These are phyloP conservation scores for Dryas octopetala DNA, from an alignment of 306 rosid genomes.

Conservation along the genomic window DNA sequence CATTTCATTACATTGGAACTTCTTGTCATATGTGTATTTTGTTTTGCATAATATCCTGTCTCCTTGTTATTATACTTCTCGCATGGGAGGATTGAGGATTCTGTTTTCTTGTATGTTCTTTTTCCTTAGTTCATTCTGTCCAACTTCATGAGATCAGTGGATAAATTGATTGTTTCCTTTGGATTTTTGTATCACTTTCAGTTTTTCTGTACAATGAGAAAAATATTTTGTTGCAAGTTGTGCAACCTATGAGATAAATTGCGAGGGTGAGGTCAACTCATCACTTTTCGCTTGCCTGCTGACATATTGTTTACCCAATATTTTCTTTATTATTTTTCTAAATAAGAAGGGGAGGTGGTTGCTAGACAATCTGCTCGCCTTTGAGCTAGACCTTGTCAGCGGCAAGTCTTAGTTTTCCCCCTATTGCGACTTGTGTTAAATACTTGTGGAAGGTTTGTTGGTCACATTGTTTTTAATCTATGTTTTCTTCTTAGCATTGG, in stretches of 20 bases:
- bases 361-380: not conserved
- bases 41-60: not conserved
- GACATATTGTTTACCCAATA: not conserved
- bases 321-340: not conserved
- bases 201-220: not conserved
- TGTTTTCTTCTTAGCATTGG: not conserved
- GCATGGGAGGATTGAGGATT: not conserved
- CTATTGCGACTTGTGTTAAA: not conserved
- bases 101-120: not conserved
- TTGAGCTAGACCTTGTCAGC: not conserved
- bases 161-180: constrained; percentile 1
- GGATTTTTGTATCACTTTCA: not conserved
- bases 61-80: not conserved
- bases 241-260: not conserved
- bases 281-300: not conserved
- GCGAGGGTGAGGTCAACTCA: not conserved
- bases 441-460: not conserved
- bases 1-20: not conserved
- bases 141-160: not conserved
- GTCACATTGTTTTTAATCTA: not conserved
- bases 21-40: not conserved
- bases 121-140: not conserved
- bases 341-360: not conserved
- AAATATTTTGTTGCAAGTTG: not conserved
- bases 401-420: not conserved